Evolutionary conservation across 2,329 filamentous ascomycete genomes (phyloP), one percentile per base, ranked within the genome.

Genomic region (Verticillium nonalfalfae): DNA sequence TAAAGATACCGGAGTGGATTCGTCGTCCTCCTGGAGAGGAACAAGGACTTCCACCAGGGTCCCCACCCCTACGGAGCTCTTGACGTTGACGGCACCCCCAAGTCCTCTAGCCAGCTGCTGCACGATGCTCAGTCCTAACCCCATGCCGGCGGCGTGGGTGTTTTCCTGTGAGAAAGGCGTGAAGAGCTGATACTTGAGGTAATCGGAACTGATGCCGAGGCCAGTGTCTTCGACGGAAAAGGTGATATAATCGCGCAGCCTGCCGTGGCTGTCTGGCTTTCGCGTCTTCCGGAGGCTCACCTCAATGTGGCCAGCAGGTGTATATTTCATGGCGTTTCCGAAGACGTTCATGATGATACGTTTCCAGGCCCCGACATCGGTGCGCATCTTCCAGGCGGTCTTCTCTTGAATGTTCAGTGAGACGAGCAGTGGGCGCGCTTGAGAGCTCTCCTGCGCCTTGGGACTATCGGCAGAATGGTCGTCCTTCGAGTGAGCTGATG

Each of bases 131-230:
- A 90, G 73, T 0, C 87, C 87, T 0, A 89, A 75, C 0, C 86
- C 86, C 2, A 82, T 82, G 0, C 86, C 86, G 1, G 80, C 79
- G 0, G 81, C 77, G 14, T 89, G 71, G 0, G 76, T 73, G 58
- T 87, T 79, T 66, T 89, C 86, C 66, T 89, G 86, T 0, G 78
- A 73, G 62, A 88, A 88, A 0, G 85, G 83, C 0, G 80, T 83
- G 68, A 86, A 89, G 0, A 88, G 71, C 57, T 79, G 79, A 13
- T 81, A 80, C 40, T 80, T 76, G 34, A 88, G 72, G 65, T 85
- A 89, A 11, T 87, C 81, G 21, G 81, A 76, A 0, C 79, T 81
- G 60, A 89, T 89, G 6, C 87, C 87, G 59, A 79, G 79, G 1
- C 87, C 86, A 1, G 85, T 85, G 66, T 90, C 87, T 0, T 78